These are phyloP conservation scores for Fusarium guadeloupense DNA, from an alignment of 2,329 filamentous ascomycete species.

Conservation along the genomic window DNA sequence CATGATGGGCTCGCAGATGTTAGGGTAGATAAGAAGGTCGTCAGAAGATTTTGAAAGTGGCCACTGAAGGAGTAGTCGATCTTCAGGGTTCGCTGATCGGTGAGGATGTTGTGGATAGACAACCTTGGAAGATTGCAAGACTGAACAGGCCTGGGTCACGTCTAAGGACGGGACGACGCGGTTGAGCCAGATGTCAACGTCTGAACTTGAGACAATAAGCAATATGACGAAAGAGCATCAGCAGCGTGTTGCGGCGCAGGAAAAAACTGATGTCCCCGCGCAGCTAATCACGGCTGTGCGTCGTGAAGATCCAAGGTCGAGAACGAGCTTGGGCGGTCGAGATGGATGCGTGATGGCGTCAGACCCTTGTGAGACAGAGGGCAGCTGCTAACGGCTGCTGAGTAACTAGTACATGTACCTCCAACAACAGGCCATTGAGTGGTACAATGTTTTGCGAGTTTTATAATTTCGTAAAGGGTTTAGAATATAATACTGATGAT, in stretches of 20 bases:
- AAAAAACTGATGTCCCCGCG: conserved; percentile 13
- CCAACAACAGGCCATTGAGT: not conserved
- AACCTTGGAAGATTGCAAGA: conserved; percentile 2
- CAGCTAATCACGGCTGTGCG: conserved; percentile 37
- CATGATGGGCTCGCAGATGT: conserved; percentile 33
- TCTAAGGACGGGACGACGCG: conserved; percentile 15
- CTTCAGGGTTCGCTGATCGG: conserved; percentile 42
- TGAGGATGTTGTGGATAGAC: conserved; percentile 25
- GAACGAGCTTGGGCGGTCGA: conserved; percentile 20
- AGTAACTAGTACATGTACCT: conserved; percentile 28
- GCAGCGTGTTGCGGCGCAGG: conserved; percentile 28
- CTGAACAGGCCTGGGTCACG: not conserved
- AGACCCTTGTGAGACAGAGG: conserved; percentile 33
- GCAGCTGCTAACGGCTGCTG: conserved; percentile 22
- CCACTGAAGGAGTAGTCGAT: conserved; percentile 29
- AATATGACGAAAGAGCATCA: conserved; percentile 33
- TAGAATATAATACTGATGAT: not conserved
- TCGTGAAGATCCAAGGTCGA: conserved; percentile 34
- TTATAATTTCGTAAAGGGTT: not conserved
- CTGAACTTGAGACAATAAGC: conserved; percentile 17
- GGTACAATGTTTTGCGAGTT: not conserved
- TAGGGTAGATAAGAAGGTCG: conserved; percentile 19
- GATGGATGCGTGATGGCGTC: conserved; percentile 43
- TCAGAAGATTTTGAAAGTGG: conserved; percentile 19
- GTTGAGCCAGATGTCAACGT: conserved; percentile 7